phyloP scores from a whole-genome alignment of 2,329 filamentous ascomycete species.

The Venturia aucupariae region DNA sequence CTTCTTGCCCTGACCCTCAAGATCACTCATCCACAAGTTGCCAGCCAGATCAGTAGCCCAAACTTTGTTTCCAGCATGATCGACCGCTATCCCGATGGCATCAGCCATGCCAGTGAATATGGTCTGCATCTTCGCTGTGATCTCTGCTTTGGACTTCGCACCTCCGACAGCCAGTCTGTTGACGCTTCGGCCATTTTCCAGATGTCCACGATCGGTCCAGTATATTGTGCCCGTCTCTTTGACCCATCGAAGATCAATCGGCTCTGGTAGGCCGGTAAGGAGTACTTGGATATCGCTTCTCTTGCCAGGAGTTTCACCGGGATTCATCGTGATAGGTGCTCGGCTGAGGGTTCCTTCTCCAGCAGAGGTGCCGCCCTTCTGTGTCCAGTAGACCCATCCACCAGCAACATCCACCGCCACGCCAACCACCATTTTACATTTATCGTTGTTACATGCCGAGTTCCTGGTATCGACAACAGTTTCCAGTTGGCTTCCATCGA shows the following conservation, averaged over 20 bases:
- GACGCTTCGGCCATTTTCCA: slow-evolving; percentile 10
- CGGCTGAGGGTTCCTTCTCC: slow-evolving; percentile 8
- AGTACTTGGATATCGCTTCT: slow-evolving; percentile 10
- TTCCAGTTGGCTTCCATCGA: slow-evolving; percentile 12
- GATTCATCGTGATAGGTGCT: not conserved
- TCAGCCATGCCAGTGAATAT: slow-evolving; percentile 4
- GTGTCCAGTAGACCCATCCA: slow-evolving; percentile 15
- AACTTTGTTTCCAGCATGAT: slow-evolving; percentile 1
- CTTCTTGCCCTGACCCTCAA: slow-evolving; percentile 7
- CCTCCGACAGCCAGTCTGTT: slow-evolving; percentile 6
- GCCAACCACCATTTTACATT: slow-evolving; percentile 11
- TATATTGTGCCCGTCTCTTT: slow-evolving; percentile 7
- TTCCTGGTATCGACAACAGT: slow-evolving; percentile 9
- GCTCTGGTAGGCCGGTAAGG: slow-evolving; percentile 10
- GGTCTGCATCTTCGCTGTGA: slow-evolving; percentile 4
- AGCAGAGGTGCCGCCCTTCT: slow-evolving; percentile 10
- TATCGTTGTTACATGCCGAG: not conserved
- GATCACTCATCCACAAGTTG: not conserved
- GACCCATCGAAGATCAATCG: slow-evolving; percentile 12
- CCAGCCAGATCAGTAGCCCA: slow-evolving; percentile 10
- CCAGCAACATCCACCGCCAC: slow-evolving; percentile 13
- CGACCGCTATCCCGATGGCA: slow-evolving; percentile 11
- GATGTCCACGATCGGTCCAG: slow-evolving; percentile 14
- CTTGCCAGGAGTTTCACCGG: not conserved
- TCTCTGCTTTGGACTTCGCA: not conserved